Evolutionary conservation across 2,329 filamentous ascomycete genomes (phyloP).

Genomic region (Monosporascus sp.): DNA sequence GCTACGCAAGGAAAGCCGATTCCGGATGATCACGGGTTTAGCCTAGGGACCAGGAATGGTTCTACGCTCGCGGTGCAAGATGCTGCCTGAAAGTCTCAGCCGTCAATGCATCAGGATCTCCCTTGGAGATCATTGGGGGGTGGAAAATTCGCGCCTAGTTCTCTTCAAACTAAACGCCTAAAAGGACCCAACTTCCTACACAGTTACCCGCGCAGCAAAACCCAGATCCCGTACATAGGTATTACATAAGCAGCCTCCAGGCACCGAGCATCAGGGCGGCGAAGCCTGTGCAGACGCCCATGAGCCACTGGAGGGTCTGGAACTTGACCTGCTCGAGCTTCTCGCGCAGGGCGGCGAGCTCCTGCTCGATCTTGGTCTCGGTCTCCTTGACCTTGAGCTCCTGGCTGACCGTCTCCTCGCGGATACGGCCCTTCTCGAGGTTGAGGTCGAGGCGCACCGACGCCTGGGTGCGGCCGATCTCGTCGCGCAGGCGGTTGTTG

Average conservation of each 20-base stretch:
- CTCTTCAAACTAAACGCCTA: too few species aligned
- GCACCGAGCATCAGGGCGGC: slow-evolving; percentile 64
- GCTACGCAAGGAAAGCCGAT: too few species aligned
- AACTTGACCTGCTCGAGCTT: slow-evolving; percentile 97
- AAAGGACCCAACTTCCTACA: too few species aligned
- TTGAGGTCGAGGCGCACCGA: slow-evolving; percentile 90
- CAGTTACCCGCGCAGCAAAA: too few species aligned
- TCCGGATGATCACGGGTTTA: too few species aligned
- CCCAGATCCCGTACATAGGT: too few species aligned
- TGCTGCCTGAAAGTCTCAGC: too few species aligned
- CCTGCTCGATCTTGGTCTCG: slow-evolving; percentile 96
- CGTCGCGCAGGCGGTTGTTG: slow-evolving; percentile 81
- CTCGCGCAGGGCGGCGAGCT: slow-evolving; percentile 84
- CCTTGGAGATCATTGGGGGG: too few species aligned
- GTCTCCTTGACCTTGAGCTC: slow-evolving; percentile 99
- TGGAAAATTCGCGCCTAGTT: too few species aligned
- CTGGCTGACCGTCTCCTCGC: slow-evolving; percentile 93
- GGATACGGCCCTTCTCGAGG: slow-evolving; percentile 90
- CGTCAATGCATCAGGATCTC: too few species aligned
- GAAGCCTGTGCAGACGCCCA: slow-evolving; percentile 72
- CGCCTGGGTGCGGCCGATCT: slow-evolving; percentile 90
- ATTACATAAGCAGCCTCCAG: slow-evolving; percentile 63
- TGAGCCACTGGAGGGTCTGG: slow-evolving; percentile 95
- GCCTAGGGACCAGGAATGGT: too few species aligned
- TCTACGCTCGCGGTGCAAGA: too few species aligned